Evolutionary conservation across 129 eudicot genomes (phyloP).

Genomic region (Sambucus nigra): DNA sequence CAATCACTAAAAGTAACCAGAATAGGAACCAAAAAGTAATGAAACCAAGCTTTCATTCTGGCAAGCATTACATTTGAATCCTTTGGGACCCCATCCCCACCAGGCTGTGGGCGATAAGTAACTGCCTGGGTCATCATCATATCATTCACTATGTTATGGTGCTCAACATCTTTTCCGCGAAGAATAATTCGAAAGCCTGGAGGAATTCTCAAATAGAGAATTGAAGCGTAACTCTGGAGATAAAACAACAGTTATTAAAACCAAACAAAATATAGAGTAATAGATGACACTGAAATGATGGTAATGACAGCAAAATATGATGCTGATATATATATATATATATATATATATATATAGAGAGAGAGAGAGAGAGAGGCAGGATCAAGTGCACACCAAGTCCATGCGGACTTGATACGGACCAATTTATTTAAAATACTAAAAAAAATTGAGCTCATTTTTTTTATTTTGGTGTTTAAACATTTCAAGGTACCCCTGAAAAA

Average conservation of each 20-base stretch:
- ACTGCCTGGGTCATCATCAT: constrained; percentile 95
- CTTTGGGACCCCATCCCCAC: constrained; percentile 54
- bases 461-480: too few relatives aligned
- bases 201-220: constrained; percentile 87
- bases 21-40: constrained; percentile 14
- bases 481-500: too few relatives aligned
- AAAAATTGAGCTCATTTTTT: too few relatives aligned
- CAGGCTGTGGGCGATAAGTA: constrained; percentile 80
- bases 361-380: too few relatives aligned
- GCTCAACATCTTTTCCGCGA: constrained; percentile 91
- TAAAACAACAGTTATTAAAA: background rate
- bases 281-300: background rate
- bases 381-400: too few relatives aligned
- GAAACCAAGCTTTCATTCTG: background rate
- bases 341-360: too few relatives aligned
- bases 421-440: too few relatives aligned
- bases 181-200: constrained; percentile 77
- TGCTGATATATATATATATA: background rate
- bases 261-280: constrained; percentile 8
- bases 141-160: constrained; percentile 88
- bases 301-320: background rate
- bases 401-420: too few relatives aligned
- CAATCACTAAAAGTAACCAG: constrained; percentile 4
- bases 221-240: constrained; percentile 79
- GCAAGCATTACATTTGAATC: constrained; percentile 56